These are phyloP conservation scores for Chlamydomonas reinhardtii DNA, from an alignment of 163 green algal species.

Conservation along the genomic window DNA sequence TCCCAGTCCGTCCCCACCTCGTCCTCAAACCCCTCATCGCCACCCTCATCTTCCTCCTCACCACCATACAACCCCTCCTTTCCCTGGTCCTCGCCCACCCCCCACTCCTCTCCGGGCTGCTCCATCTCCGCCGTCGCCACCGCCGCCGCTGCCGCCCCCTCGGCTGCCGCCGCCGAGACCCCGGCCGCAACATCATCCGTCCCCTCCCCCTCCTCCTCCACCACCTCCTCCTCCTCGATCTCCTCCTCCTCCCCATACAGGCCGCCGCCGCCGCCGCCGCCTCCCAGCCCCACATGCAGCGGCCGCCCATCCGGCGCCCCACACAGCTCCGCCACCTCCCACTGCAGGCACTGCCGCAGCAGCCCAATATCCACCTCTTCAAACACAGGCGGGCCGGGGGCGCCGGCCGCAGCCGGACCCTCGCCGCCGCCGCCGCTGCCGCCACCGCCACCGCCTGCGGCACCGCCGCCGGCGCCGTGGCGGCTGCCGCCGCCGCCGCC, in stretches of 20 bases:
- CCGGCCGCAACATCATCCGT: background rate
- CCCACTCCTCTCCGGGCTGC: too few species aligned
- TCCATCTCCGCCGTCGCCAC: background rate
- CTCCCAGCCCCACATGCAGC: too few species aligned
- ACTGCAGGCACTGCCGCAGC: constrained; percentile 58
- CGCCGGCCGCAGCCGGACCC: too few species aligned
- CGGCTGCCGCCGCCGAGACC: background rate
- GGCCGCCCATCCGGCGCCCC: background rate
- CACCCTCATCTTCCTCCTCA: background rate
- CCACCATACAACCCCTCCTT: too few species aligned
- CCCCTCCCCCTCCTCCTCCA: background rate
- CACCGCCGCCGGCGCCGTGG: background rate
- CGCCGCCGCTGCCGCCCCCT: background rate
- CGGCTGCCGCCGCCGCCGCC: background rate
- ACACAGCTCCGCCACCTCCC: constrained; percentile 58
- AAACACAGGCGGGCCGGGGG: background rate
- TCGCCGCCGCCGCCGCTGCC: background rate
- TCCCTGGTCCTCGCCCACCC: too few species aligned
- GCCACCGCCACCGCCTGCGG: background rate
- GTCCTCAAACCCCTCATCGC: background rate
- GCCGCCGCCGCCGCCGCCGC: background rate
- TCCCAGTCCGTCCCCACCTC: background rate
- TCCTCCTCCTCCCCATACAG: background rate
- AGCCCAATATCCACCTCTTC: constrained; percentile 59
- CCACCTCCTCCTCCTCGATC: background rate